Base-by-base conservation (phyloP, 2,329 filamentous ascomycete species). In the Verticillium nubilum region DNA sequence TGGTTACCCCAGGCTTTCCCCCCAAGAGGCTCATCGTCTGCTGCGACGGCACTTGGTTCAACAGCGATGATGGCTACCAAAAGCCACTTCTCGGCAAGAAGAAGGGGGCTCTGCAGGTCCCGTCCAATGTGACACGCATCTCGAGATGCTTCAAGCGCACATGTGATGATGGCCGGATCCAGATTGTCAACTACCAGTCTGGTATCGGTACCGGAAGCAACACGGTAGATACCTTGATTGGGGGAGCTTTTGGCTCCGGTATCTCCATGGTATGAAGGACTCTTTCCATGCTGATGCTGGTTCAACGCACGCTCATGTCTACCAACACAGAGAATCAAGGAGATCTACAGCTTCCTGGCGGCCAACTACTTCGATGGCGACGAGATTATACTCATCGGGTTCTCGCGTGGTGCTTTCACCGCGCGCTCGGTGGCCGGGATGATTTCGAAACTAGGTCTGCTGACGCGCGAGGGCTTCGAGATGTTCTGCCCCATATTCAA, bases 271-370 rank as follows among this genome's bases (percentile, higher is more conserved):
- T 80, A 60, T 19, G 15, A n/a, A 42, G 29, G 29, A 6, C 19
- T 19, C 37, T 3, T 25, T 4, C 33, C 15, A n/a, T 23, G 9
- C 17, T 7, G 19, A 23, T 23, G 5, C n/a, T 10, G 7, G 9
- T n/a, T 31, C 13, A 13, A 13, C 19, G 7, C 12, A 25, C 27
- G 4, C 29, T 54, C 35, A 6, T 25, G 2, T 10, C 6, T n/a
- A 23, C 17, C 35, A 5, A 7, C 33, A 5, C 65, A 88, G 74
- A 70, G 75, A 59, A 79, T 88, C 58, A 80, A 84, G 13, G 85
- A 87, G 68, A 82, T 84, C 1, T 88, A 88, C 66, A 77, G 80
- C 4, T 88, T 86, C 66, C 73, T 87, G 2, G 86, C 83, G 58
- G 79, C 81, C 65, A 88, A 87, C 70, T 87, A 86, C 65, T 76